Base-by-base conservation (phyloP, 306 rosid genomes). In the Ammopiptanthus mongolicus region DNA sequence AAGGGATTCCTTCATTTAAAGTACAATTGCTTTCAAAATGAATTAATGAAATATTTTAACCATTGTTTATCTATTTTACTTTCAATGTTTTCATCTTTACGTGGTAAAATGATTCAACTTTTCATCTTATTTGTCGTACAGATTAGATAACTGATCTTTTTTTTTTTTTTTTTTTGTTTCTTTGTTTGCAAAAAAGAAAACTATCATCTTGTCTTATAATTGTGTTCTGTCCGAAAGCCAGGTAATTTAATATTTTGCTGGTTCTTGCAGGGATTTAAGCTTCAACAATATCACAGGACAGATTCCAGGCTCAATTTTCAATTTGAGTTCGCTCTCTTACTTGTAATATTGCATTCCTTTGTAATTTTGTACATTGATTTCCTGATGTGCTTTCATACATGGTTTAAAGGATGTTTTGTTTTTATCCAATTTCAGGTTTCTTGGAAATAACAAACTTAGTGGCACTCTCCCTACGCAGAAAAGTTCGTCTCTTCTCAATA, bases 261-360 rank as follows among this genome's bases (percentile, higher is more conserved):
- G 25, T 28, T 67, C 17, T 63, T 85, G 58, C 81, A 93, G 98
- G 86, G 98, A 91, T 79, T 80, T 93, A 76, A 93, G 98, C 89
- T 93, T 93, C 92, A 93, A 93, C 79, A 88, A 86, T 66, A 68
- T 93, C 66, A 78, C 76, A 3, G 94, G 96, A 60, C 84, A 71
- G 65, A 80, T 89, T 81, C 87, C 88, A 3, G 74, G 15, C 64
- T 85, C 89, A 22, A 84, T 93, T 81, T 91, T 91, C 89, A 87
- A 80, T 73, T 55, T 89, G 92, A 91, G 80, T 52, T 80, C 53
- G 1, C 92, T 93, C 19, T 1, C 80, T 10, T 4, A 8, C 84
- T 87, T 93, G 98, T 93, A 93, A 87, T 72, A 71, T 78, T 62
- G 14, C 29, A 7, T 71, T 42, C 56, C 80, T 79, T 2, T 36